Base-by-base conservation (phyloP, 768 basidiomycete species). In the Mycena crocata region DNA sequence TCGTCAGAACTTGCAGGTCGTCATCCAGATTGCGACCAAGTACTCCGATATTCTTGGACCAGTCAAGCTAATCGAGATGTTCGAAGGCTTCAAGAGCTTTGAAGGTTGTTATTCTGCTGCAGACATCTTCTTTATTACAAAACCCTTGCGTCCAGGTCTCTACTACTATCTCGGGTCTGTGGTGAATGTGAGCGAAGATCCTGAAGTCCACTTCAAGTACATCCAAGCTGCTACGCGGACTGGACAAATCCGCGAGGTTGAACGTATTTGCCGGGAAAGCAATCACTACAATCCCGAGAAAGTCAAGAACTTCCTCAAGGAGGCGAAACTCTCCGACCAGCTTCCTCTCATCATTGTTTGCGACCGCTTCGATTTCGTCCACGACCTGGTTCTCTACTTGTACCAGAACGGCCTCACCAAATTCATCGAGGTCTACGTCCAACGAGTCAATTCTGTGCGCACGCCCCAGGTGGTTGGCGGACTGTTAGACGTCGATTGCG, bases 241-340 rank as follows among this genome's bases (percentile, higher is more conserved):
- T 31, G 96, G 97, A 44, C 98, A 99, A 77, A 96, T 99, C 72
- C 93, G 98, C 52, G 98, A 99, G 78, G 98, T 99, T 62, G 98
- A 99, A 81, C 95, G 98, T 49, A 97, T 99, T 75, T 98, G 96
- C 77, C 87, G 98, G 58, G 98, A 99, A 83, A 95, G 93, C 79
- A 98, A 99, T 81, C 85, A 84, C 81, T 99, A 99, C 87, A 98
- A 96, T 79, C 94, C 98, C 1, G 98, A 99, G 84, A 99, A 99
- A 81, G 98, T 99, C 87, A 99, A 99, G 87, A 99, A 99, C 82
- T 99, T 98, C 91, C 89, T 98, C 79, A 98, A 98, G 80, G 98
- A 99, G 76, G 96, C 98, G 74, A 96, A 98, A 75, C 90, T 99
- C 31, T 82, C 90, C 39, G 98, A 99, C 76, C 98, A 99, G 77